Base-by-base conservation (phyloP, 2,329 filamentous ascomycete genomes). In the Nemania bipapillata region DNA sequence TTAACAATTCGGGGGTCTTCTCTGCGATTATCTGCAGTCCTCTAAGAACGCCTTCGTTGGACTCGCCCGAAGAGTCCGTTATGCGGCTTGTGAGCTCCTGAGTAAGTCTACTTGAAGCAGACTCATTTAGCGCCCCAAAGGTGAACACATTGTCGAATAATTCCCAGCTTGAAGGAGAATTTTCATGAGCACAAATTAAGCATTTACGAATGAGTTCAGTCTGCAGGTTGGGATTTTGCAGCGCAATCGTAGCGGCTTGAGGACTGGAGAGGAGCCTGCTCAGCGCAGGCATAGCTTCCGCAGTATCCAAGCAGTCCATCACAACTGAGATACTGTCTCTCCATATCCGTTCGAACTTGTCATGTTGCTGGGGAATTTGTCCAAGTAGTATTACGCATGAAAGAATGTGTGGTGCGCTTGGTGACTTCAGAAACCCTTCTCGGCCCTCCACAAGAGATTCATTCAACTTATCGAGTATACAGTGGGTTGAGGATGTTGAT, bases 401-500 rank as follows among this genome's bases (percentile, higher is more conserved):
- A 7, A 94, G 82, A 0, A 97, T 79, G 58, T 90, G 86, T 1
- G 86, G 79, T 0, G 88, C 87, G 0, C 93, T 94, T 0, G 91
- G 87, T 0, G 92, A 94, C 1, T 86, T 80, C 2, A 94, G 80
- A 17, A 96, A 81, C 1, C 82, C 80, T 0, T 86, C 82, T 15
- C 91, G 82, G 68, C 90, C 82, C 0, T 87, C 81, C 22, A 83
- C 79, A 4, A 91, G 79, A 49, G 92, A 88, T 0, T 73, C 71
- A 1, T 79, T 77, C 2, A 89, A 79, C 17, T 85, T 79, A 0
- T 81, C 75, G 3, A 83, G 78, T 12, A 89, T 79, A 1, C 79
- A 74, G 6, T 74, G 59, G 1, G 76, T 74, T 1, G 73, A 74
- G 2, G 74, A 74, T 35, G 67, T 56, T 5, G 74, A 76, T 0